phyloP scores from a whole-genome alignment of 1,139 yeast species.

The Taphrina populina region DNA sequence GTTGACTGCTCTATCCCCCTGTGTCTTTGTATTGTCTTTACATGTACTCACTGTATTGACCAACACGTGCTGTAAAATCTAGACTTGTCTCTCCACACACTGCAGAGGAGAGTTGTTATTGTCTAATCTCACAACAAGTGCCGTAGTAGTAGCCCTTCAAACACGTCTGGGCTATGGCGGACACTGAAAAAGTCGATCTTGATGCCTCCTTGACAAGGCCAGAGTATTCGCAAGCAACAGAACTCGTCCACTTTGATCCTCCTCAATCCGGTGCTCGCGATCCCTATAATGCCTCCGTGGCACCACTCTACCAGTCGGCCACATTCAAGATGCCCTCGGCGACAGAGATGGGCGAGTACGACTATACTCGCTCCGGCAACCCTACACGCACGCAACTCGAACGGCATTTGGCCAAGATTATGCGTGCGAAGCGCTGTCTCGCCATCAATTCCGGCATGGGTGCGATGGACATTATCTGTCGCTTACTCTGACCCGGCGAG shows the following conservation, averaged over 20 bases:
- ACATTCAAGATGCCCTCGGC: conserved; percentile 83
- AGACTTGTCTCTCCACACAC: too few species aligned
- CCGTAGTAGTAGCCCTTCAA: too few species aligned
- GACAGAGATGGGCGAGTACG: conserved; percentile 66
- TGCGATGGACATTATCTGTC: conserved; percentile 74
- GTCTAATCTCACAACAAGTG: too few species aligned
- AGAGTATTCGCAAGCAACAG: conserved; percentile 50
- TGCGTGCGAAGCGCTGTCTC: conserved; percentile 71
- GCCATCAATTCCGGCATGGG: conserved; percentile 88
- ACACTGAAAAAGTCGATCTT: conserved; percentile 6
- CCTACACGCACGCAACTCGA: conserved; percentile 87
- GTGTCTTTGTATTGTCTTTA: too few species aligned
- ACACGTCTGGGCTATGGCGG: too few species aligned
- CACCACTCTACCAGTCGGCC: conserved; percentile 89
- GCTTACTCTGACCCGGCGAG: conserved; percentile 57
- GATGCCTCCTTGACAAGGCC: neutral
- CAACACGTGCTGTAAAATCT: too few species aligned
- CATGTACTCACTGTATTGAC: too few species aligned
- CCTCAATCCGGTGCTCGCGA: conserved; percentile 49
- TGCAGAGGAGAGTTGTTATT: too few species aligned
- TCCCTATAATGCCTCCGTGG: conserved; percentile 75
- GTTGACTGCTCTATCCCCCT: too few species aligned
- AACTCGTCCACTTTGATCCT: conserved; percentile 65
- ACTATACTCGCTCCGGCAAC: conserved; percentile 83
- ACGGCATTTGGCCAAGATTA: conserved; percentile 74